phyloP scores from a whole-genome alignment of 2,329 filamentous ascomycete genomes.

The Penicillium sp. region DNA sequence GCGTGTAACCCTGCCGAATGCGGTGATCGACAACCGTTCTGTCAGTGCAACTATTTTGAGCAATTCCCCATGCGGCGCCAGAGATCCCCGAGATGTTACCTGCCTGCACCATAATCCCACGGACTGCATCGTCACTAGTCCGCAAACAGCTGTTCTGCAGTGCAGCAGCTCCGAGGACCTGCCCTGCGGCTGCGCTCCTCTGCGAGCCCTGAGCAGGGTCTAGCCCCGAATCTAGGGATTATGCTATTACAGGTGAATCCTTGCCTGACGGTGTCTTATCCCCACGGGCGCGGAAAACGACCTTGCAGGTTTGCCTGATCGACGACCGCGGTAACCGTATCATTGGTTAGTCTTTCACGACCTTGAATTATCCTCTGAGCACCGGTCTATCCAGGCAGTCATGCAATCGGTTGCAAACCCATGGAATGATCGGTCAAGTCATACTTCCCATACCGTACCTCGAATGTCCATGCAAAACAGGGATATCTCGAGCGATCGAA shows the following conservation, averaged over 20 bases:
- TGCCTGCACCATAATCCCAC: neutral
- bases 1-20: slow-evolving; percentile 21
- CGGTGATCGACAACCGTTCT: slow-evolving; percentile 5
- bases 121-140: neutral
- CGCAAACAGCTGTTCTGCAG: slow-evolving; percentile 14
- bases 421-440: neutral
- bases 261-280: neutral
- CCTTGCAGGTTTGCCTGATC: neutral
- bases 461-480: slow-evolving; percentile 7
- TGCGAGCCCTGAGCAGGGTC: neutral
- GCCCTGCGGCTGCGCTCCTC: slow-evolving; percentile 1
- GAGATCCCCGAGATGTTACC: neutral
- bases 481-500: slow-evolving; percentile 1
- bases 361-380: neutral
- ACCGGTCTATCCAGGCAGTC: slow-evolving; percentile 8
- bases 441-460: neutral
- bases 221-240: slow-evolving; percentile 1
- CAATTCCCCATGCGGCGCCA: neutral
- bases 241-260: neutral
- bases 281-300: neutral
- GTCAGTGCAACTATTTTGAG: slow-evolving; percentile 9
- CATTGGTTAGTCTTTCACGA: slow-evolving; percentile 8
- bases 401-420: neutral
- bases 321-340: slow-evolving; percentile 15
- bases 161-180: slow-evolving; percentile 2